A percentile compares a stretch with the other conserved stretches of the same genome.
Evolutionary conservation across 1,284 basidiomycete genomes (phyloP).

Genomic region (Pholiota adiposa): DNA sequence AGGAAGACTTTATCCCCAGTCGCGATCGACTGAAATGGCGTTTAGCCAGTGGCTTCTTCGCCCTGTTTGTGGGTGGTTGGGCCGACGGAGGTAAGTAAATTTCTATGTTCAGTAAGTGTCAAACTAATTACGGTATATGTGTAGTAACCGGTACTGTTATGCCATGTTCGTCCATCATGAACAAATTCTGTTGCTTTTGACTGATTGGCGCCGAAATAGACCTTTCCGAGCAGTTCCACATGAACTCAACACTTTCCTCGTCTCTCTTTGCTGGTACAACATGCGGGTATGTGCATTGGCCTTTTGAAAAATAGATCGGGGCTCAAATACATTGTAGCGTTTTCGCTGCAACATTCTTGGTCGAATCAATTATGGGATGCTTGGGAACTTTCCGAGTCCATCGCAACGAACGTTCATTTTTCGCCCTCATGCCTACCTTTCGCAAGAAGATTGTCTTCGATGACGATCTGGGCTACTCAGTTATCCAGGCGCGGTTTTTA

Average conservation of each 20-base stretch:
- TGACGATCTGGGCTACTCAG: constrained; percentile 37
- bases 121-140: constrained; percentile 3
- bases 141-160: constrained; percentile 47
- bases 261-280: constrained; percentile 53
- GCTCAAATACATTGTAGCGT: constrained; percentile 39
- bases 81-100: constrained; percentile 53
- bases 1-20: constrained; percentile 3
- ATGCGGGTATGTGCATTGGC: constrained; percentile 43
- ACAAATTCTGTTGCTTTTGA: neutral
- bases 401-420: constrained; percentile 23
- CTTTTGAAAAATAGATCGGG: neutral
- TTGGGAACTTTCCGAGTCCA: constrained; percentile 42
- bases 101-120: constrained; percentile 4
- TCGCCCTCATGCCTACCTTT: constrained; percentile 7
- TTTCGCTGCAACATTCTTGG: constrained; percentile 46
- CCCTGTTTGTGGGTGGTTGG: constrained; percentile 59
- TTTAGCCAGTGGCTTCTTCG: constrained; percentile 48
- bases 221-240: constrained; percentile 49
- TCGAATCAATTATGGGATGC: constrained; percentile 45
- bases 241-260: constrained; percentile 55
- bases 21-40: constrained; percentile 40
- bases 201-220: constrained; percentile 33
- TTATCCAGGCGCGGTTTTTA: constrained; percentile 46
- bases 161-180: constrained; percentile 38
- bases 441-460: constrained; percentile 8